Percentiles rank a stretch among this genome's conserved stretches.
Evolutionary conservation across 495 filamentous ascomycete species (phyloP).

Genomic region (Hypoxylon lienhwacheense): DNA sequence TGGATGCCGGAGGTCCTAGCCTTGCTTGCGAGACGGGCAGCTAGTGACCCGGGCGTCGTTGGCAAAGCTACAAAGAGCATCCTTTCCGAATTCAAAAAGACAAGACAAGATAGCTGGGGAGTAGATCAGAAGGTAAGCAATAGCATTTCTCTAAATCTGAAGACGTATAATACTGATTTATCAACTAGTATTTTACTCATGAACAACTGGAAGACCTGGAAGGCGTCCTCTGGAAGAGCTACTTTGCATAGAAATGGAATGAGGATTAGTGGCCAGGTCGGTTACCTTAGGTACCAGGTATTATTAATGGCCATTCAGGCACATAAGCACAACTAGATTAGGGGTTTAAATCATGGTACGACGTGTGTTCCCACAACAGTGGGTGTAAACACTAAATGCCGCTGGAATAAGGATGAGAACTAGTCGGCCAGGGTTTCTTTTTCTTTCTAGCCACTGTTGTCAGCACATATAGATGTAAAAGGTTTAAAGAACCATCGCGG

Average conservation of each 20-base stretch:
- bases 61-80: conserved; percentile 97
- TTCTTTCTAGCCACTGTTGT: background rate
- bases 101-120: conserved; percentile 97
- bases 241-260: conserved; percentile 70
- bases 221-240: conserved; percentile 98
- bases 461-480: conserved; percentile 22
- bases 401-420: background rate
- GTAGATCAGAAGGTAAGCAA: conserved; percentile 88
- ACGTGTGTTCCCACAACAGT: background rate
- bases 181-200: conserved; percentile 75
- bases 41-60: conserved; percentile 86
- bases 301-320: no score
- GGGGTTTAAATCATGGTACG: background rate
- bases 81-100: conserved; percentile 98
- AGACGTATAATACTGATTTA: conserved; percentile 36
- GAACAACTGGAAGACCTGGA: conserved; percentile 95
- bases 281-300: no score
- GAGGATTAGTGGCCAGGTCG: no score
- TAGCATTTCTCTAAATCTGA: background rate
- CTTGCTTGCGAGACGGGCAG: conserved; percentile 78
- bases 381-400: conserved; percentile 4
- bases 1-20: conserved; percentile 96
- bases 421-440: background rate
- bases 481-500: no score
- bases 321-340: background rate